phyloP scores from a whole-genome alignment of 2,329 filamentous ascomycete species.

The Nothophoma quercina region DNA sequence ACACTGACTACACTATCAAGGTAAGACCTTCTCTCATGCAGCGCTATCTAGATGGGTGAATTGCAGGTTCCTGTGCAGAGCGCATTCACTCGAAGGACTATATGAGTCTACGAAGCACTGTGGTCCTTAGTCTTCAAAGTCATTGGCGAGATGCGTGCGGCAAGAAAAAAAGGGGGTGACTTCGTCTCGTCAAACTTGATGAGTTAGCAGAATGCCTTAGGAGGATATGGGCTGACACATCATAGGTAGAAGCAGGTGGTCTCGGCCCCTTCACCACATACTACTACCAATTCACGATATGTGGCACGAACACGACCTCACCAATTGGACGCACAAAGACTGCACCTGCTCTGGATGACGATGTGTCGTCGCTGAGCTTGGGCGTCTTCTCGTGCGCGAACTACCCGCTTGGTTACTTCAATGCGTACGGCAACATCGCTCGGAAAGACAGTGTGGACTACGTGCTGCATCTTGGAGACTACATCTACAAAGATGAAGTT shows the following conservation, averaged over 20 bases:
- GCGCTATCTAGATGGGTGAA: too few relatives aligned
- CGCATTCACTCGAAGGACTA: too few relatives aligned
- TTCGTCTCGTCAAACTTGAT: too few relatives aligned
- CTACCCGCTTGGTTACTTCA: slow-evolving; percentile 56
- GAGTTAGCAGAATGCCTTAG: too few relatives aligned
- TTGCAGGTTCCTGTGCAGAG: too few relatives aligned
- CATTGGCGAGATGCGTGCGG: too few relatives aligned
- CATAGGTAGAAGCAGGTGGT: slow-evolving; percentile 68
- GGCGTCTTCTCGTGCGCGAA: slow-evolving; percentile 75
- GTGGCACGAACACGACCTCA: slow-evolving; percentile 66
- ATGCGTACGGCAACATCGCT: slow-evolving; percentile 53
- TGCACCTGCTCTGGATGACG: slow-evolving; percentile 63
- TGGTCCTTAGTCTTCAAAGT: too few relatives aligned
- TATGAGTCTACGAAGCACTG: too few relatives aligned
- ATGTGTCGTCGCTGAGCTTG: slow-evolving; percentile 66
- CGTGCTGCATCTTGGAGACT: slow-evolving; percentile 52
- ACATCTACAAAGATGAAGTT: slow-evolving; percentile 52
- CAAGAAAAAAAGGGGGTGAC: too few relatives aligned
- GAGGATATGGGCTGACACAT: neutral
- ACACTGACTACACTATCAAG: slow-evolving; percentile 79
- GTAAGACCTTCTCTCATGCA: too few relatives aligned
- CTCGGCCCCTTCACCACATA: slow-evolving; percentile 70
- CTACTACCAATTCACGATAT: slow-evolving; percentile 74
- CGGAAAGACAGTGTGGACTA: slow-evolving; percentile 53
- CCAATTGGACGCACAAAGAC: slow-evolving; percentile 75